Evolutionary conservation across 2,329 filamentous ascomycete species (phyloP).

Genomic region (Talaromyces sp.): DNA sequence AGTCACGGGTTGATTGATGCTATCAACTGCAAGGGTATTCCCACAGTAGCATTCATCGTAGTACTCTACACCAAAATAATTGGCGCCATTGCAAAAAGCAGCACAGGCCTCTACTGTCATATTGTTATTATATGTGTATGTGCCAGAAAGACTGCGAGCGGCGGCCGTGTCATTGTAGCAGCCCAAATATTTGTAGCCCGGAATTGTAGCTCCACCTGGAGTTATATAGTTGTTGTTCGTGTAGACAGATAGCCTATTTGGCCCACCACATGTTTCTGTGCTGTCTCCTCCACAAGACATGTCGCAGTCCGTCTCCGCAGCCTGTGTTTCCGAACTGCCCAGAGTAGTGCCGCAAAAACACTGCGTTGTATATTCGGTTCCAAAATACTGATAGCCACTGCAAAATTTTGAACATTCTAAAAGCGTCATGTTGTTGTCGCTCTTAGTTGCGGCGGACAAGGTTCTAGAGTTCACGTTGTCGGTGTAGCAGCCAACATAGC

Average conservation of each 20-base stretch:
- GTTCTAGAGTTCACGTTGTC: constrained; percentile 23
- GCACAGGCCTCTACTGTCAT: constrained; percentile 15
- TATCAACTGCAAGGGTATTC: constrained; percentile 5
- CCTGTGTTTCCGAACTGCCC: constrained; percentile 24
- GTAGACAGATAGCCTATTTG: constrained; percentile 46
- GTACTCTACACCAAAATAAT: constrained; percentile 14
- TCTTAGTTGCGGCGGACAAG: constrained; percentile 12
- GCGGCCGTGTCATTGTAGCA: constrained; percentile 14
- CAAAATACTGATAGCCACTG: constrained; percentile 27
- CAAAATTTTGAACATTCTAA: constrained; percentile 27
- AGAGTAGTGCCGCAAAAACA: constrained; percentile 26
- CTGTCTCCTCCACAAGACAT: constrained; percentile 47
- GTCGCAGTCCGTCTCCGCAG: constrained; percentile 43
- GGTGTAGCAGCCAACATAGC: constrained; percentile 29
- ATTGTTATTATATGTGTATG: constrained; percentile 6
- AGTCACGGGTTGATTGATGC: constrained; percentile 2
- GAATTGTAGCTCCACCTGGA: constrained; percentile 10
- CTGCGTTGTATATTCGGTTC: constrained; percentile 30
- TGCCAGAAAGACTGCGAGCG: constrained; percentile 13
- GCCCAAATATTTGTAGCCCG: constrained; percentile 8
- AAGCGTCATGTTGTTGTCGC: constrained; percentile 25
- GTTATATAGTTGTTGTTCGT: constrained; percentile 42
- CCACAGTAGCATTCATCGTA: constrained; percentile 14
- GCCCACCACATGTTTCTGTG: constrained; percentile 33
- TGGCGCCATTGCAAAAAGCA: constrained; percentile 12